Conservation (phyloP, 2,329 filamentous ascomycete genomes). For the Trichoderma sp. region DNA sequence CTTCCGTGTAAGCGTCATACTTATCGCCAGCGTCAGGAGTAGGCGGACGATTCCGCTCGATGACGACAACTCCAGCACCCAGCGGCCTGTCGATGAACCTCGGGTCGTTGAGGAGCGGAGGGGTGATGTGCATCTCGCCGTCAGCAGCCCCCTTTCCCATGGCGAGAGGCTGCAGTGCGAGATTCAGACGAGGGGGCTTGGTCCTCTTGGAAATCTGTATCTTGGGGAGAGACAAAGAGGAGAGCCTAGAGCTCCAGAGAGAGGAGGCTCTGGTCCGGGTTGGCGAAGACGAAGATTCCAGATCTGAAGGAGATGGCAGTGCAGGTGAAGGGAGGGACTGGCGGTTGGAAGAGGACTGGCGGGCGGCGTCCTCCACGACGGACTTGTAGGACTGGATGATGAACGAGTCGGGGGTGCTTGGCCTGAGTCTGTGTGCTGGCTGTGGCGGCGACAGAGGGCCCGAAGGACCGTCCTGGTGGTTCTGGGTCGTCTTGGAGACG, state of each 20-base stretch:
- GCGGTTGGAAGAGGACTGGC: constrained; percentile 9
- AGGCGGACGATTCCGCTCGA: constrained; percentile 20
- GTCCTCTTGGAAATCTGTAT: constrained; percentile 48
- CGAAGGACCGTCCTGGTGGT: background rate
- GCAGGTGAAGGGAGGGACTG: constrained; percentile 26
- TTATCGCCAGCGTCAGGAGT: constrained; percentile 13
- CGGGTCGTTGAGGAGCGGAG: constrained; percentile 36
- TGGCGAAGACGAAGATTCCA: background rate
- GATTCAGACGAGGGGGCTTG: constrained; percentile 18
- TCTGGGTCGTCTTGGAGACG: background rate
- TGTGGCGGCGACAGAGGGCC: constrained; percentile 26
- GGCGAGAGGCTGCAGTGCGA: constrained; percentile 30
- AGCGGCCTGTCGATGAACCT: constrained; percentile 35
- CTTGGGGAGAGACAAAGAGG: constrained; percentile 45
- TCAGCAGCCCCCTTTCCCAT: constrained; percentile 34
- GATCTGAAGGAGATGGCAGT: constrained; percentile 3
- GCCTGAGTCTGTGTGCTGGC: constrained; percentile 27
- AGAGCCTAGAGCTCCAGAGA: constrained; percentile 35
- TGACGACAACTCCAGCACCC: constrained; percentile 13
- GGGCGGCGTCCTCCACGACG: constrained; percentile 36
- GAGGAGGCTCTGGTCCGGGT: constrained; percentile 3
- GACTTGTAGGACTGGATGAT: constrained; percentile 44
- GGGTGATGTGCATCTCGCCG: constrained; percentile 38
- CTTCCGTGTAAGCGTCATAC: constrained; percentile 33
- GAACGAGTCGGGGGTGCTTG: constrained; percentile 40